phyloP scores from a whole-genome alignment of 176 grass and related monocot genomes.

The Oryza officinalis region DNA sequence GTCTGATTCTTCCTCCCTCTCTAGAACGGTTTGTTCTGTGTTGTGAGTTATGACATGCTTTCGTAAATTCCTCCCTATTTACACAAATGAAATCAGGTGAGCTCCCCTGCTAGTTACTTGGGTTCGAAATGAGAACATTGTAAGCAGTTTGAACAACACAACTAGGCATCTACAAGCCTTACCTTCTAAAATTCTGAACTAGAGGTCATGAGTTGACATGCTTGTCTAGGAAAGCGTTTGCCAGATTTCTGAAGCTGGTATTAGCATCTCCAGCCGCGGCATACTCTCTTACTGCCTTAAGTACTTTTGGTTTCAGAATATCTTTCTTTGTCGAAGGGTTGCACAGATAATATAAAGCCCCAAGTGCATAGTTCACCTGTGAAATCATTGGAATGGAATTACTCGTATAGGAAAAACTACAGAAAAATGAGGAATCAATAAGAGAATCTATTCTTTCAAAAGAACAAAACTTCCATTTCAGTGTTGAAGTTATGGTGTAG shows the following conservation, averaged over 20 bases:
- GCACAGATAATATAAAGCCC: conserved; percentile 75
- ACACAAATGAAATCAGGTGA: not conserved
- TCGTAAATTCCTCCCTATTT: not conserved
- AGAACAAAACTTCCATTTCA: not conserved
- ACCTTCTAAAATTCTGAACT: not conserved
- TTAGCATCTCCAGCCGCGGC: conserved; percentile 52
- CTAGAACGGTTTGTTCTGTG: not conserved
- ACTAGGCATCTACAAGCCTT: not conserved
- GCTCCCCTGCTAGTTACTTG: not conserved
- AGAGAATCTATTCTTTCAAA: conserved; percentile 5
- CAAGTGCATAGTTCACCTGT: conserved; percentile 86
- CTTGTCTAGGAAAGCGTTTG: conserved; percentile 69
- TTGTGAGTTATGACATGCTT: not conserved
- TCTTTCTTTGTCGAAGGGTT: conserved; percentile 65
- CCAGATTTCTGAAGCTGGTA: conserved; percentile 69
- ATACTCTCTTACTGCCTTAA: conserved; percentile 53
- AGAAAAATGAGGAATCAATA: not conserved
- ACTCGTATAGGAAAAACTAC: not conserved
- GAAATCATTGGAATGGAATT: not conserved
- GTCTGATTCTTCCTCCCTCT: not conserved
- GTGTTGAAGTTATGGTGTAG: not conserved
- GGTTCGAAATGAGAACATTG: not conserved
- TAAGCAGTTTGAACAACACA: not conserved
- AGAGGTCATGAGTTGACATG: conserved; percentile 50
- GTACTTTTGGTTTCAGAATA: conserved; percentile 73